phyloP scores from a whole-genome alignment of 306 rosid genomes.

The Vigna trinervia region DNA sequence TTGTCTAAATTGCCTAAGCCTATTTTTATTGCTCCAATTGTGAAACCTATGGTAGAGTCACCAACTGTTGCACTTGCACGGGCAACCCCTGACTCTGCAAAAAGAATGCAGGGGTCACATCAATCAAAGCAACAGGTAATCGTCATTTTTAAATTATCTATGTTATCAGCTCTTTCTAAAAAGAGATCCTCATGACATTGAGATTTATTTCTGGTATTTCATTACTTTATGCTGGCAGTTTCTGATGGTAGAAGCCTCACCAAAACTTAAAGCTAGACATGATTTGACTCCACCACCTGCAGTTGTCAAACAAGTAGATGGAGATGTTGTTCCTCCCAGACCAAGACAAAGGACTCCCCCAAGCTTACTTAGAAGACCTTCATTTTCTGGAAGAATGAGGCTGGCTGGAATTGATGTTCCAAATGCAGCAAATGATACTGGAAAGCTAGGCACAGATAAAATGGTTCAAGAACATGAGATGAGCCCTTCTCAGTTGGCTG shows the following conservation, averaged over 20 bases:
- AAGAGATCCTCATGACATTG: constrained; percentile 15
- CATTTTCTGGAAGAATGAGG: constrained; percentile 70
- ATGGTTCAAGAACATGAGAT: constrained; percentile 56
- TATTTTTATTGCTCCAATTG: constrained; percentile 55
- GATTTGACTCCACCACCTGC: constrained; percentile 68
- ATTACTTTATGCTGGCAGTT: constrained; percentile 55
- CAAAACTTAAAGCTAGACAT: constrained; percentile 70
- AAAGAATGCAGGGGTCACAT: constrained; percentile 61
- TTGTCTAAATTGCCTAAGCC: constrained; percentile 75
- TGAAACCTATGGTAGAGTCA: constrained; percentile 67
- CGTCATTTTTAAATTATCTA: constrained; percentile 22
- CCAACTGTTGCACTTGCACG: constrained; percentile 55
- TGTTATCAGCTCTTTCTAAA: constrained; percentile 3
- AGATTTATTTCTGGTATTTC: constrained; percentile 14
- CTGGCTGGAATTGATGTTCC: constrained; percentile 68
- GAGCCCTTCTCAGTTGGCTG: constrained; percentile 54
- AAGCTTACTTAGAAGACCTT: constrained; percentile 59
- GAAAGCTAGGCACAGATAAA: constrained; percentile 58
- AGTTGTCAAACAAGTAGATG: constrained; percentile 66
- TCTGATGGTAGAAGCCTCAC: constrained; percentile 60
- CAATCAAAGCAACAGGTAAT: constrained; percentile 79
- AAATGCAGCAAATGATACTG: constrained; percentile 49
- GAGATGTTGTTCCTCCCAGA: constrained; percentile 75
- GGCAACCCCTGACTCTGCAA: constrained; percentile 66
- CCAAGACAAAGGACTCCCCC: constrained; percentile 88